Percentiles rank a stretch among this genome's conserved stretches.
Evolutionary conservation across 208 protist species (phyloP).

Genomic region (Leptomonas pyrrhocoris): DNA sequence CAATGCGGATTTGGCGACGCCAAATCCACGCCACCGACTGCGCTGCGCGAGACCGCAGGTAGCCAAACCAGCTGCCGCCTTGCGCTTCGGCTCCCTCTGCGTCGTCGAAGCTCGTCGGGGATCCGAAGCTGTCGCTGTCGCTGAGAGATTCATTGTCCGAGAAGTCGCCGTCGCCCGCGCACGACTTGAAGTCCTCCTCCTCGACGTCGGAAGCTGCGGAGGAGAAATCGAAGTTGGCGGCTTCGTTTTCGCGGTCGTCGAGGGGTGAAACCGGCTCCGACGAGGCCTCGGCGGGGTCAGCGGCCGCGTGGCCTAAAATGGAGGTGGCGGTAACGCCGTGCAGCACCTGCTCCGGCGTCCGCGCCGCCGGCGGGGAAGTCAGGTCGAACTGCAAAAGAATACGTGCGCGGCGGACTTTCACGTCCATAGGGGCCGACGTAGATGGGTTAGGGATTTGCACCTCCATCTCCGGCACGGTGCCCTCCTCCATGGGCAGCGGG

Average conservation of each 20-base stretch:
- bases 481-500: slow-evolving; percentile 62
- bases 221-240: slow-evolving; percentile 17
- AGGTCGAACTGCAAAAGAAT: slow-evolving; percentile 49
- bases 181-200: slow-evolving; percentile 68
- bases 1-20: slow-evolving; percentile 62
- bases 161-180: slow-evolving; percentile 55
- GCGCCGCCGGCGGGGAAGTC: slow-evolving; percentile 23
- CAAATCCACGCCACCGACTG: slow-evolving; percentile 71
- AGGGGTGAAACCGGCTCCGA: slow-evolving; percentile 27
- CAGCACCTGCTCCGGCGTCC: slow-evolving; percentile 54
- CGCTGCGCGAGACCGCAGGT: slow-evolving; percentile 40
- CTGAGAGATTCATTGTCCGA: slow-evolving; percentile 33
- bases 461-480: slow-evolving; percentile 47
- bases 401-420: slow-evolving; percentile 32
- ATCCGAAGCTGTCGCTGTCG: slow-evolving; percentile 22
- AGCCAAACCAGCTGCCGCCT: slow-evolving; percentile 47
- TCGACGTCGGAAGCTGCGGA: slow-evolving; percentile 14
- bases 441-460: slow-evolving; percentile 75
- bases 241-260: slow-evolving; percentile 6
- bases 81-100: slow-evolving; percentile 7
- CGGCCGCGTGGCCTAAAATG: slow-evolving; percentile 50
- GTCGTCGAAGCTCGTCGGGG: slow-evolving; percentile 8
- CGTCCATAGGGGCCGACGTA: slow-evolving; percentile 46
- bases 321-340: slow-evolving; percentile 49
- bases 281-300: slow-evolving; percentile 1